Conservation (phyloP, 495 filamentous ascomycete species). For the Viridothelium virens region DNA sequence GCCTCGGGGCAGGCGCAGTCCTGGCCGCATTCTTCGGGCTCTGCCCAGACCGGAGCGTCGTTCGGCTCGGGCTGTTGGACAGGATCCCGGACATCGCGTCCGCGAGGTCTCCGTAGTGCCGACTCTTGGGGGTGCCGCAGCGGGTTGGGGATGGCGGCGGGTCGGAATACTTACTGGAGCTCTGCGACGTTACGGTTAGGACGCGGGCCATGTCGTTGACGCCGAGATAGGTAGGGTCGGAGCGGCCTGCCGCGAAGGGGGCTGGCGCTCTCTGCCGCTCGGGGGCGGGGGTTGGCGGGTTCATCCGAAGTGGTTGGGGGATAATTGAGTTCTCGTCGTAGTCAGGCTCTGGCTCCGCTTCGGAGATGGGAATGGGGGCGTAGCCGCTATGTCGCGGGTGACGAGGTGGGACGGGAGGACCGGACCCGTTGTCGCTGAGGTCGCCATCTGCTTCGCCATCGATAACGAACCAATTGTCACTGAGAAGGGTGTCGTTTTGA, state of each 20-base stretch:
- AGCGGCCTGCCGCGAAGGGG: constrained; percentile 2
- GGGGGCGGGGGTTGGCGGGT: constrained; percentile 25
- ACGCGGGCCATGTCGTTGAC: constrained; percentile 16
- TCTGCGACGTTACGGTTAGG: constrained; percentile 14
- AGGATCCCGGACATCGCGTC: constrained; percentile 32
- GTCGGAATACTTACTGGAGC: constrained; percentile 3
- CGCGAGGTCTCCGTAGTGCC: constrained; percentile 38
- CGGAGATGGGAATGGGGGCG: constrained; percentile 6
- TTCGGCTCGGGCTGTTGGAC: background rate
- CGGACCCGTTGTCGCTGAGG: constrained; percentile 3
- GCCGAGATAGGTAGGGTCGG: constrained; percentile 7
- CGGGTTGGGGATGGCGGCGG: constrained; percentile 18
- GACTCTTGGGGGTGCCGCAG: constrained; percentile 28
- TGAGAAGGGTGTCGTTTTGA: constrained; percentile 21
- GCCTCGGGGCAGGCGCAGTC: background rate
- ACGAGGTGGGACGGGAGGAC: constrained; percentile 2
- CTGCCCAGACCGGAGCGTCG: background rate
- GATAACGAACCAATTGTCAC: constrained; percentile 27
- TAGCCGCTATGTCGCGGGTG: constrained; percentile 5
- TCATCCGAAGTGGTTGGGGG: constrained; percentile 24
- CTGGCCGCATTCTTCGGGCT: background rate
- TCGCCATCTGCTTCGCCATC: constrained; percentile 17
- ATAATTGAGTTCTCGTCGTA: background rate
- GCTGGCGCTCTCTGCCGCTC: background rate
- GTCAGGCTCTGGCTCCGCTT: background rate